Evolutionary conservation across 108 stramenopile species (phyloP).

Genomic region (Conticribra guillardii): DNA sequence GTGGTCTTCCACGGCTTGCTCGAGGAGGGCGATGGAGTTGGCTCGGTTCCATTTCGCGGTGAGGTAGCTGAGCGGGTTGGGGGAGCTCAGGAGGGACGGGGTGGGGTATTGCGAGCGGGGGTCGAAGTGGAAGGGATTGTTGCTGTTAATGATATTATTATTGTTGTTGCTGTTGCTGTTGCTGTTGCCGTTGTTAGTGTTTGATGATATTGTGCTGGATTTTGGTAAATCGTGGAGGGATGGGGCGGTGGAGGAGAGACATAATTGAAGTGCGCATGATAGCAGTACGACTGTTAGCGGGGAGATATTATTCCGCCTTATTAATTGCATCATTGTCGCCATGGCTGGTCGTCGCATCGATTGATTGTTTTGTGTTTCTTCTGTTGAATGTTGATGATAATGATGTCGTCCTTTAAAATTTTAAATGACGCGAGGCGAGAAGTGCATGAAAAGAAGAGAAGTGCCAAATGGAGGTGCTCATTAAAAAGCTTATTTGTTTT

Average conservation of each 20-base stretch:
- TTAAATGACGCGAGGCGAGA: not conserved
- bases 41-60: conserved; percentile 31
- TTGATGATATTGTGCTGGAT: not conserved
- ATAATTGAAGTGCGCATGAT: not conserved
- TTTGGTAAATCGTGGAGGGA: not conserved
- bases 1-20: conserved; percentile 87
- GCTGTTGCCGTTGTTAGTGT: not conserved
- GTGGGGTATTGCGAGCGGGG: conserved; percentile 24
- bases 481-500: too few species aligned
- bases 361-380: not conserved
- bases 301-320: not conserved
- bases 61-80: conserved; percentile 14
- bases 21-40: conserved; percentile 55
- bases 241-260: too few species aligned
- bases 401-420: not conserved
- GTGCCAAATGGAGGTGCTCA: too few species aligned
- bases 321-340: not conserved
- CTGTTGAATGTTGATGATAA: too few species aligned
- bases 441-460: too few species aligned
- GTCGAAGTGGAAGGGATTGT: conserved; percentile 21
- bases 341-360: not conserved
- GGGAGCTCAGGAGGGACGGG: conserved; percentile 5
- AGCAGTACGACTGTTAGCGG: not conserved
- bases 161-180: not conserved
- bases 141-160: not conserved